Evolutionary conservation across 495 filamentous ascomycete species (phyloP), one percentile per base, ranked within the genome.

Genomic region (Podospora pseudoanserina): DNA sequence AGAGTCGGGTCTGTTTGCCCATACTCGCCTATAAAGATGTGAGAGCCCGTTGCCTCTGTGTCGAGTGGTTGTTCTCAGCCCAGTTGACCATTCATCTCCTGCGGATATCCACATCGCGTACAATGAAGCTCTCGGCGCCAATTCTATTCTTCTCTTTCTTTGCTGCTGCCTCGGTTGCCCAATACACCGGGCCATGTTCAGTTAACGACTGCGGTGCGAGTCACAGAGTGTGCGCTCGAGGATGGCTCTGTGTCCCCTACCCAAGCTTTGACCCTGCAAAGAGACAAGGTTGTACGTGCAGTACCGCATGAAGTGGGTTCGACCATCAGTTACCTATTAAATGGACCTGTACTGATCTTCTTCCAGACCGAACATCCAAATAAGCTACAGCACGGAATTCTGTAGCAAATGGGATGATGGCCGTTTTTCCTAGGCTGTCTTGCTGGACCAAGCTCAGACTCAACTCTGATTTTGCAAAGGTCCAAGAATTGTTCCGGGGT

Each of bases 151-250:
- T 68, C 19, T 5, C 64, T 7, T 19, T 49, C 23, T 49, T 68
- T 20, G 39, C 54, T 3, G 54, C 68, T 5, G 3, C 55, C 44
- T 4, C 65, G 1, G 64, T 64, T 16, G 65, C 71, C 2, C 71
- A 71, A 27, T 75, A 75, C 72, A 75, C 72, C 1, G 74, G 74
- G 3, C 72, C 74, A 3, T 75, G 74, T 60, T 65, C 72, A 0
- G 59, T 49, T 0, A 60, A 58, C 0, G 63, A 65, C 28, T 75
- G 72, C 67, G 74, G 74, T n/a, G 70, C 70, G 0, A 30, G 58
- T 28, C 66, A 70, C 15, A 65, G 62, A 44, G 63, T 68, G 15
- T 75, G 74, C 26, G 65, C 65, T 9, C 58, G 70, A 20, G 74
- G 72, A 9, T 75, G 68, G 27, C 70, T 74, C 18, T 75, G 74